phyloP scores from a whole-genome alignment of 768 basidiomycete genomes.

The Calocybe cyanea region DNA sequence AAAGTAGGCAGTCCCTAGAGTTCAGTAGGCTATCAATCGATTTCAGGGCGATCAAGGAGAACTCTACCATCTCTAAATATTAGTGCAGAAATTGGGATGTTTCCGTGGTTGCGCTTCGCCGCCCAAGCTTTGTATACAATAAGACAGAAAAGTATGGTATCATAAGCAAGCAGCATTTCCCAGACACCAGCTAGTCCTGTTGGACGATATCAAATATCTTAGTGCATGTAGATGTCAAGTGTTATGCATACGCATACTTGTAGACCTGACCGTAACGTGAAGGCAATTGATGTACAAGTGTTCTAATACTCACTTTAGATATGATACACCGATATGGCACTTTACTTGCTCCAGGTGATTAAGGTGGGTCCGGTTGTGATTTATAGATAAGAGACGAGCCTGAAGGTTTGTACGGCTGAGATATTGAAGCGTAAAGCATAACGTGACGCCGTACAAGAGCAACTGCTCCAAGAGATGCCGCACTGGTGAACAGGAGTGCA shows the following conservation, averaged over 20 bases:
- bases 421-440: too few species aligned
- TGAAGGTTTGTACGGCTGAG: too few species aligned
- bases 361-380: slow-evolving; percentile 26
- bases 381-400: slow-evolving; percentile 28
- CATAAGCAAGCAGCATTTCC: slow-evolving; percentile 8
- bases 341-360: slow-evolving; percentile 21
- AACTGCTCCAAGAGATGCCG: slow-evolving; percentile 21
- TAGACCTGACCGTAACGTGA: slow-evolving; percentile 10
- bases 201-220: too few species aligned
- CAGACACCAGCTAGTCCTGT: slow-evolving; percentile 9
- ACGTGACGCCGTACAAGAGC: slow-evolving; percentile 5
- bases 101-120: neutral
- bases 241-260: slow-evolving; percentile 13
- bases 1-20: neutral
- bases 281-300: neutral
- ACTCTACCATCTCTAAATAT: slow-evolving; percentile 6
- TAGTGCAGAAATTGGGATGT: slow-evolving; percentile 1
- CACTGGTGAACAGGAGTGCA: neutral
- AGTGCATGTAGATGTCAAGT: neutral
- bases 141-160: slow-evolving; percentile 6
- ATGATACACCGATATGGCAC: slow-evolving; percentile 31
- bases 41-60: neutral
- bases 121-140: slow-evolving; percentile 8
- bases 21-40: neutral
- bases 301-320: slow-evolving; percentile 23